These are phyloP conservation scores for Pseudocercospora cruenta DNA, from an alignment of 2,329 filamentous ascomycete genomes.

Conservation along the genomic window DNA sequence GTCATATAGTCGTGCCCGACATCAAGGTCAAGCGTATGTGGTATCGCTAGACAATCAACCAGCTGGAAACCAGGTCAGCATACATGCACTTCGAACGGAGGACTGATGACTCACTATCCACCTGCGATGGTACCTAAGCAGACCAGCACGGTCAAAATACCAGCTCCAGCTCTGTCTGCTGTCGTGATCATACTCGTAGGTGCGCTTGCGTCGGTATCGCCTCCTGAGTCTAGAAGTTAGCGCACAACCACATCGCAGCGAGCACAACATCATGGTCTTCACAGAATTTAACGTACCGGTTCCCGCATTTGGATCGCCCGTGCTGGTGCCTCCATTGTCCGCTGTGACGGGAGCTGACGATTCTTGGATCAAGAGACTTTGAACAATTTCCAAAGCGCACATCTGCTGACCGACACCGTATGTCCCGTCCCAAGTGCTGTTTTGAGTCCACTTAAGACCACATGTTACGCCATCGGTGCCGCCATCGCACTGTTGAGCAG, in stretches of 20 bases:
- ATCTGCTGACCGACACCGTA: slow-evolving; percentile 61
- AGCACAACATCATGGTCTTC: background rate
- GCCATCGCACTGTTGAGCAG: slow-evolving; percentile 58
- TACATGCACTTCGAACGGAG: background rate
- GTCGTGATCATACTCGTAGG: slow-evolving; percentile 45
- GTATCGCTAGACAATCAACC: background rate
- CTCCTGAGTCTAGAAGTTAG: slow-evolving; percentile 7
- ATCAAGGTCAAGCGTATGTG: background rate
- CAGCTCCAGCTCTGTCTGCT: slow-evolving; percentile 25
- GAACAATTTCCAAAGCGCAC: slow-evolving; percentile 57
- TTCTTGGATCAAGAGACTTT: slow-evolving; percentile 44
- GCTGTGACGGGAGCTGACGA: slow-evolving; percentile 50
- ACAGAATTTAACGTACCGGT: slow-evolving; percentile 28
- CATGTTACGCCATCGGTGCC: slow-evolving; percentile 50
- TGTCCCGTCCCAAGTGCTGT: slow-evolving; percentile 49
- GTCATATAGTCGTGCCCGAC: background rate
- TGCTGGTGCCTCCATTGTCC: slow-evolving; percentile 56
- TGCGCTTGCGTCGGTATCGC: slow-evolving; percentile 31
- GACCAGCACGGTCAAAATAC: slow-evolving; percentile 25
- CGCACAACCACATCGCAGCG: slow-evolving; percentile 1
- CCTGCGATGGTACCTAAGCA: slow-evolving; percentile 26
- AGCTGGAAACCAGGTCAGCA: background rate
- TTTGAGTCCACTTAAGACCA: slow-evolving; percentile 46
- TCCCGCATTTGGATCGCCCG: slow-evolving; percentile 51
- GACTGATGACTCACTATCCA: slow-evolving; percentile 8